A percentile compares a stretch with the other conserved stretches of the same genome.
Conservation (phyloP, 2,329 filamentous ascomycete species). For the Fusarium praegraminearum region DNA sequence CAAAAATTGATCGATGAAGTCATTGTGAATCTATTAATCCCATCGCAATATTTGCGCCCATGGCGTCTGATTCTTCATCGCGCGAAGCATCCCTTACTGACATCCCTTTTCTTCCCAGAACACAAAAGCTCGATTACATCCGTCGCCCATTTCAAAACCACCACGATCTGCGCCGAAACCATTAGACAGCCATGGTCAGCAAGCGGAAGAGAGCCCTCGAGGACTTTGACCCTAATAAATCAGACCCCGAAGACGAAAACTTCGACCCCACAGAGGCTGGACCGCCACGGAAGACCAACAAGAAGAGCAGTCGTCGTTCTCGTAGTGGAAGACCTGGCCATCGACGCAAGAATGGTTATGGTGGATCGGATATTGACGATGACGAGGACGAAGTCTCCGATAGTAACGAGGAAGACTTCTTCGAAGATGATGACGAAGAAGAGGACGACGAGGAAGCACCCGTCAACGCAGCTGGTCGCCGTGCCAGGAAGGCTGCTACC, state of each 20-base stretch:
- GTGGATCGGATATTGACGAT: slow-evolving; percentile 70
- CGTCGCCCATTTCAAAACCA: slow-evolving; percentile 14
- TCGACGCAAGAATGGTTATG: slow-evolving; percentile 60
- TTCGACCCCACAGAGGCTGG: slow-evolving; percentile 67
- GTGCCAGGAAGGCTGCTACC: slow-evolving; percentile 61
- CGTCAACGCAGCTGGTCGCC: slow-evolving; percentile 62
- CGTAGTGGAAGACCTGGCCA: slow-evolving; percentile 51
- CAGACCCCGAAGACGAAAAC: slow-evolving; percentile 74
- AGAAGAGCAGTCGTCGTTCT: slow-evolving; percentile 57
- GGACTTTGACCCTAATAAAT: slow-evolving; percentile 74
- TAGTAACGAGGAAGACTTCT: slow-evolving; percentile 63
- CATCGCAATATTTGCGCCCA: background rate
- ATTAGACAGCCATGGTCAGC: slow-evolving; percentile 47
- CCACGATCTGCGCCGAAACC: slow-evolving; percentile 3
- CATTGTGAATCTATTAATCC: background rate
- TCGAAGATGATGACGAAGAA: slow-evolving; percentile 60
- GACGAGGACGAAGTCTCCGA: slow-evolving; percentile 69
- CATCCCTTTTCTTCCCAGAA: slow-evolving; percentile 31
- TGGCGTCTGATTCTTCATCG: background rate
- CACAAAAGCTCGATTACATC: slow-evolving; percentile 29
- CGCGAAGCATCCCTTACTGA: slow-evolving; percentile 34
- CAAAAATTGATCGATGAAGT: slow-evolving; percentile 3
- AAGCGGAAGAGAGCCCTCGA: slow-evolving; percentile 71
- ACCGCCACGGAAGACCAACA: slow-evolving; percentile 56
- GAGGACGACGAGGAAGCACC: slow-evolving; percentile 58